Percentiles rank a stretch among this genome's conserved stretches.
These are phyloP conservation scores for Collybiopsis luxurians DNA, from an alignment of 768 basidiomycete genomes.

Conservation along the genomic window DNA sequence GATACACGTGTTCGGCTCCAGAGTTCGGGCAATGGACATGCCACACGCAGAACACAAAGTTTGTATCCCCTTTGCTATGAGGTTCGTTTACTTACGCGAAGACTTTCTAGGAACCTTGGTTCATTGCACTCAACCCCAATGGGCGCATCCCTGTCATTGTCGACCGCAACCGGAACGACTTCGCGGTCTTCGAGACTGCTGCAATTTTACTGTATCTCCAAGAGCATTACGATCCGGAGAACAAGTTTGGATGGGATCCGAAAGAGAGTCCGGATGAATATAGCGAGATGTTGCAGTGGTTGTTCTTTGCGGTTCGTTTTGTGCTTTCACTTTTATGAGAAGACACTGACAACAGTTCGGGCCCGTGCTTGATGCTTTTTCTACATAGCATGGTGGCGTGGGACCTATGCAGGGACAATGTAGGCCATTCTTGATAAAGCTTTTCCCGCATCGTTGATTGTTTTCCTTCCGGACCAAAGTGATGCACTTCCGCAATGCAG, in stretches of 20 bases:
- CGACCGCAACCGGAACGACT: slow-evolving; percentile 59
- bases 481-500: slow-evolving; percentile 65
- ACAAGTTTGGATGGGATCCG: slow-evolving; percentile 63
- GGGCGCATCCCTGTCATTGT: slow-evolving; percentile 63
- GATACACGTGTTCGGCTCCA: not conserved
- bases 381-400: slow-evolving; percentile 24
- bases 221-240: slow-evolving; percentile 78
- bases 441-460: not conserved
- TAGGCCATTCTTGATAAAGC: slow-evolving; percentile 3
- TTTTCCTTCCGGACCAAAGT: slow-evolving; percentile 37
- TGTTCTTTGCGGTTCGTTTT: slow-evolving; percentile 61
- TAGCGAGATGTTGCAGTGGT: slow-evolving; percentile 80
- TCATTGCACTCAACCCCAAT: slow-evolving; percentile 62
- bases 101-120: slow-evolving; percentile 78
- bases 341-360: not conserved
- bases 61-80: slow-evolving; percentile 49
- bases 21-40: not conserved
- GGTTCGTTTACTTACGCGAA: slow-evolving; percentile 59
- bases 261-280: slow-evolving; percentile 52
- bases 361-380: not conserved
- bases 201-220: slow-evolving; percentile 81
- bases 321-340: not conserved
- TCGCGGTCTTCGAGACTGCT: slow-evolving; percentile 71
- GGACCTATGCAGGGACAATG: slow-evolving; percentile 88
- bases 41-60: not conserved